phyloP scores from a whole-genome alignment of 2,329 filamentous ascomycete species.

The Diaporthe helianthi region DNA sequence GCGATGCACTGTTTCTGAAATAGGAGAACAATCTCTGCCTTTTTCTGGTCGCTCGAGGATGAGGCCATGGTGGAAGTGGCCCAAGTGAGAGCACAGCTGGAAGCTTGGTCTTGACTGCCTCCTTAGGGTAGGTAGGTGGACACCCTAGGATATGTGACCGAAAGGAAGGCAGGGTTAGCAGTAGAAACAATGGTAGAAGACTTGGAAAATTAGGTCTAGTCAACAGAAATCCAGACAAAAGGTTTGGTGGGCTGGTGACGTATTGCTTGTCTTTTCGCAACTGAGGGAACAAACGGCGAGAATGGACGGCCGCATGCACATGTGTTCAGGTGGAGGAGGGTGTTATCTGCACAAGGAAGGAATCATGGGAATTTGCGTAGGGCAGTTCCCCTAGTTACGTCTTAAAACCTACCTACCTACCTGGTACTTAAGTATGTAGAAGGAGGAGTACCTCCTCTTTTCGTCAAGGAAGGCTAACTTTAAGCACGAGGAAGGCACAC shows the following conservation, averaged over 20 bases:
- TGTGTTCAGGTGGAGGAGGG: neutral
- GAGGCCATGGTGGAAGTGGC: neutral
- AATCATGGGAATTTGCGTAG: neutral
- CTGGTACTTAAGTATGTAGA: no score
- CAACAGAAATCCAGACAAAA: neutral
- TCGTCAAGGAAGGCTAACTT: no score
- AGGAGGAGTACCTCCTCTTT: no score
- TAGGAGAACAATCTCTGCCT: neutral
- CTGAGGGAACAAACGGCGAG: neutral
- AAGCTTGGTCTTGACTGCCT: neutral
- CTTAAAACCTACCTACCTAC: neutral
- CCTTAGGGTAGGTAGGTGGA: no score
- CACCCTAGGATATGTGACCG: no score
- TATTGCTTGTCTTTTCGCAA: neutral
- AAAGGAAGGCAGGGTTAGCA: neutral
- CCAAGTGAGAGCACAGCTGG: no score
- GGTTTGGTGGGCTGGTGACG: neutral
- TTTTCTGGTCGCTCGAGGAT: neutral
- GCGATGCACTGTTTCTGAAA: neutral
- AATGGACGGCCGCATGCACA: neutral
- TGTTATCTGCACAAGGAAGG: neutral
- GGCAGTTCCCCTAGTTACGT: neutral
- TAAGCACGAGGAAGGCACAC: neutral
- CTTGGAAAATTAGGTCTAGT: neutral
- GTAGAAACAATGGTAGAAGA: neutral